phyloP scores from a whole-genome alignment of 2,329 filamentous ascomycete species.

The Paradendryphiella salina region DNA sequence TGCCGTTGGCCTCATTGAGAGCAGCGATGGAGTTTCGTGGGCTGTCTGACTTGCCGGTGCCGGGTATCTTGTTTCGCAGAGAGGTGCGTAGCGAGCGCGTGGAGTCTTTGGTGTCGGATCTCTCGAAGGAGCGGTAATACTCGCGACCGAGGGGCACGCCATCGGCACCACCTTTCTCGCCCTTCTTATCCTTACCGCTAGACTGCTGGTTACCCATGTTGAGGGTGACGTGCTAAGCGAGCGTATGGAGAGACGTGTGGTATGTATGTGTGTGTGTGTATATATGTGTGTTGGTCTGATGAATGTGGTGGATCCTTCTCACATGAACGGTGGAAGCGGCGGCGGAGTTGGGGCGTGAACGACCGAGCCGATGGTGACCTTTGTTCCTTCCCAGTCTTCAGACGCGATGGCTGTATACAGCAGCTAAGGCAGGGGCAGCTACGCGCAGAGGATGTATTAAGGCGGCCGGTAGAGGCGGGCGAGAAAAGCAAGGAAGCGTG shows the following conservation, averaged over 20 bases:
- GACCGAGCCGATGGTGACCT: conserved; percentile 16
- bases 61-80: conserved; percentile 87
- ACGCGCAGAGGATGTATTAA: conserved; percentile 37
- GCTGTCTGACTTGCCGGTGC: conserved; percentile 72
- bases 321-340: conserved; percentile 17
- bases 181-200: conserved; percentile 56
- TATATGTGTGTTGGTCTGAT: conserved; percentile 5
- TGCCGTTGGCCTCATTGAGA: conserved; percentile 55
- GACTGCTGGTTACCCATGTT: conserved; percentile 78
- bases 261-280: conserved; percentile 1
- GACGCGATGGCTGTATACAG: conserved; percentile 20
- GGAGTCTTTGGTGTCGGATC: conserved; percentile 91
- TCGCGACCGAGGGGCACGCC: conserved; percentile 69
- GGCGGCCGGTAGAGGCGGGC: conserved; percentile 52
- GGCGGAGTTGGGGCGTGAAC: conserved; percentile 15
- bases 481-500: conserved; percentile 51
- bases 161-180: conserved; percentile 51
- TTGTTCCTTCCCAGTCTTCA: conserved; percentile 21
- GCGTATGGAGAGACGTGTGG: conserved; percentile 9
- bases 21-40: conserved; percentile 71
- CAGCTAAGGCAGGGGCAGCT: conserved; percentile 1
- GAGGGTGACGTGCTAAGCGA: conserved; percentile 41
- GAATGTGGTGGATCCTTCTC: neutral
- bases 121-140: conserved; percentile 82
- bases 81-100: conserved; percentile 79